These are phyloP conservation scores for Podaxis sp. DNA, from an alignment of 768 basidiomycete species.

Conservation along the genomic window DNA sequence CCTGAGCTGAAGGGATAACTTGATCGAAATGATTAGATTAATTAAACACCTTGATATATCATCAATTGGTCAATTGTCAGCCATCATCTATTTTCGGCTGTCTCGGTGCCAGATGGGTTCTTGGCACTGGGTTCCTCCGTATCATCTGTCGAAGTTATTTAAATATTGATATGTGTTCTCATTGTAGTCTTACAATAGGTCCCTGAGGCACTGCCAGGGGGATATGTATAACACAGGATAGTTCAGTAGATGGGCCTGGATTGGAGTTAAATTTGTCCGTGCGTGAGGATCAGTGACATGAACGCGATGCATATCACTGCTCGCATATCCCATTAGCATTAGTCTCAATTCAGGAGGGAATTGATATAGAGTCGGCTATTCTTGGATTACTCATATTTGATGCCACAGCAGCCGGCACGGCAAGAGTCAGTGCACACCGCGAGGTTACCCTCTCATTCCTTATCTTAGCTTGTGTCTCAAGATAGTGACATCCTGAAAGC, in stretches of 20 bases:
- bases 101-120: not conserved
- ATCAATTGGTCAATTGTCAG: not conserved
- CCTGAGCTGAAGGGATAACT: not conserved
- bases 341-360: not conserved
- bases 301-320: not conserved
- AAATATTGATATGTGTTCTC: not conserved
- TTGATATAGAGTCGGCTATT: not conserved
- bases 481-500: not conserved
- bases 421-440: not conserved
- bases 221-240: not conserved
- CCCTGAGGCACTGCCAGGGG: not conserved
- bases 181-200: not conserved
- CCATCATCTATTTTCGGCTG: not conserved
- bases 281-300: not conserved
- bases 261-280: not conserved
- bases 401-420: not conserved
- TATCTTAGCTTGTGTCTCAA: too few relatives aligned
- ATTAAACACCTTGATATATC: constrained; percentile 6
- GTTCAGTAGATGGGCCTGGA: not conserved
- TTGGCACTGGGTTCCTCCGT: not conserved
- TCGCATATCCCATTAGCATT: not conserved
- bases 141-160: not conserved
- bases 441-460: not conserved
- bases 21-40: constrained; percentile 6
- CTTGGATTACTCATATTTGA: not conserved